Base-by-base conservation (phyloP, 2,329 filamentous ascomycete species). In the Talaromyces sp. region DNA sequence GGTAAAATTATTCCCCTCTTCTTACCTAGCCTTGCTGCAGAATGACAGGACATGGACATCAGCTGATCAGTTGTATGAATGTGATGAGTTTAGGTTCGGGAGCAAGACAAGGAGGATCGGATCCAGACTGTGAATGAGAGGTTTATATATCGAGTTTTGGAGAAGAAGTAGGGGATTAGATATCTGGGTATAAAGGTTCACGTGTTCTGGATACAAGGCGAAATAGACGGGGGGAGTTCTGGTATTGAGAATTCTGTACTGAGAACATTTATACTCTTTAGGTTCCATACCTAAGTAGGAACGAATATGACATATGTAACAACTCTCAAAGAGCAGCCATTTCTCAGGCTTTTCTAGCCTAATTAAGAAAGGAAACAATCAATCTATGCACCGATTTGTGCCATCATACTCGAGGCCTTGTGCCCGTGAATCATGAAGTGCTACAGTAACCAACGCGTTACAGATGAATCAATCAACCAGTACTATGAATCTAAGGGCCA, bases 71-170 rank as follows among this genome's bases (percentile, higher is more conserved):
- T n/a, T 48, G 19, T 45, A 28, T 33, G n/a, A 17, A 13, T 19
- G n/a, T 21, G 3, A 25, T 31, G 22, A 17, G 9, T 15, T 4
- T 28, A 59, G 57, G 53, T 59, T 19, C 51, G 45, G 21, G 57
- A 59, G 46, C 37, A 40, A 36, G 57, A 59, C 46, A 39, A 56
- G 22, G 22, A 25, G 31, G 53, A 59, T 17, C 57, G 39, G 17
- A 40, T 56, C 9, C 57, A 59, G 40, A 59, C 46, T 11, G 57
- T 59, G 22, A 59, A 59, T 19, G 57, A 59, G 39, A 51, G 57
- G 17, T 59, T 59, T 46, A 59, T 59, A 3, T 59, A 59, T 13
- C 36, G 53, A n/a, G 45, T 37, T 40, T 22, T 59, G 10, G 53
- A 59, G n/a, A 59, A 56, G 22, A 13, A 56, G 22, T 6, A 36